These are phyloP conservation scores for Stephania cephalantha DNA, from an alignment of 164 flowering plant species.

Conservation along the genomic window DNA sequence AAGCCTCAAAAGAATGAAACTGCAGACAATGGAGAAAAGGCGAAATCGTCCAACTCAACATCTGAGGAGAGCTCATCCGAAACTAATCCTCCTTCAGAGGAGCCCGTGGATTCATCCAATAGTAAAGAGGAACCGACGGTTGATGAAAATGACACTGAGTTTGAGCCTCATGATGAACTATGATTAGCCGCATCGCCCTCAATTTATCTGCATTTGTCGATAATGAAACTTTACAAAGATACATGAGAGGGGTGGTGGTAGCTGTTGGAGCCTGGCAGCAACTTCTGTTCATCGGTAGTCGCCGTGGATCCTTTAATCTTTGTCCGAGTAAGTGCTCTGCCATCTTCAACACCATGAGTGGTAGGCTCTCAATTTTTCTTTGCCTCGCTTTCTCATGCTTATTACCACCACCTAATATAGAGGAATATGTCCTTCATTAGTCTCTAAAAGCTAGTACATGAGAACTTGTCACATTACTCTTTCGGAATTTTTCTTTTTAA, in stretches of 20 bases:
- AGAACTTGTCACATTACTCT: background rate
- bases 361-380: background rate
- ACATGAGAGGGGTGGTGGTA: slow-evolving; percentile 5
- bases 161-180: slow-evolving; percentile 24
- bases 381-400: background rate
- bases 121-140: slow-evolving; percentile 6
- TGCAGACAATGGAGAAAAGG: slow-evolving; percentile 20
- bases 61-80: slow-evolving; percentile 18
- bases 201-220: slow-evolving; percentile 4
- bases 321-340: background rate
- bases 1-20: slow-evolving; percentile 65
- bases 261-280: background rate
- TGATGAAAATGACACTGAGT: slow-evolving; percentile 4
- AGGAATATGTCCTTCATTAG: slow-evolving; percentile 1
- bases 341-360: background rate
- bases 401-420: no score
- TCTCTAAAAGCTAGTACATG: background rate
- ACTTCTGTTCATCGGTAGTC: no score
- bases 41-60: slow-evolving; percentile 12
- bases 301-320: background rate
- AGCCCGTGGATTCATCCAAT: slow-evolving; percentile 13
- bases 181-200: slow-evolving; percentile 1
- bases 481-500: background rate
- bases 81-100: slow-evolving; percentile 15
- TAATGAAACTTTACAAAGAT: background rate